Percentiles rank a stretch among this genome's conserved stretches.
Evolutionary conservation across 257 asterid genomes (phyloP).

Genomic region (Nicotiana otophora): DNA sequence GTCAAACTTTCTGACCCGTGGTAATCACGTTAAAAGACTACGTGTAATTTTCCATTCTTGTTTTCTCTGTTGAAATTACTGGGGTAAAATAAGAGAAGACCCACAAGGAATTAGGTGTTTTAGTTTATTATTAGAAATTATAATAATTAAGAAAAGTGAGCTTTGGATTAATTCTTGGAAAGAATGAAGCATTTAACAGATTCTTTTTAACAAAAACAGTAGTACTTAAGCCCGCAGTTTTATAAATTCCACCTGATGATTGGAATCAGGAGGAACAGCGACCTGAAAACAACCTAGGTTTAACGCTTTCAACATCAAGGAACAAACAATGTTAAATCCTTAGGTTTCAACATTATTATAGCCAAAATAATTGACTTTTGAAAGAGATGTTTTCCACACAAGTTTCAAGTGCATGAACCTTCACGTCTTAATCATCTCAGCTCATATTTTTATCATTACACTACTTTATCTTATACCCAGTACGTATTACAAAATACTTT

Average conservation of each 20-base stretch:
- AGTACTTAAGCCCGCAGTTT: conserved; percentile 2
- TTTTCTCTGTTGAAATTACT: no score
- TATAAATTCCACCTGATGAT: neutral
- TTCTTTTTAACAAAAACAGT: neutral
- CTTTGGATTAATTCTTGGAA: neutral
- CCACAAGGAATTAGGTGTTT: neutral
- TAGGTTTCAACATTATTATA: neutral
- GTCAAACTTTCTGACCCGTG: no score
- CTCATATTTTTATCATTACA: neutral
- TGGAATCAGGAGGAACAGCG: neutral
- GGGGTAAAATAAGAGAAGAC: neutral
- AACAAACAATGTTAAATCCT: neutral
- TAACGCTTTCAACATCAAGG: neutral
- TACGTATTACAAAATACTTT: no score
- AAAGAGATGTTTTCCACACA: neutral
- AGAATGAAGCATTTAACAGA: neutral
- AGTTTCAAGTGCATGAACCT: conserved; percentile 2
- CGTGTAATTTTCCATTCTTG: no score
- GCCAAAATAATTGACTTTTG: neutral
- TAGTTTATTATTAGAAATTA: neutral
- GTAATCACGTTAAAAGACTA: no score
- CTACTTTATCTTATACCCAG: neutral
- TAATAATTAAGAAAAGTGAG: neutral
- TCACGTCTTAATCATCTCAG: neutral
- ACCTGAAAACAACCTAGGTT: neutral